Evolutionary conservation across 805 yeast genomes (phyloP), one percentile per base, ranked within the genome.

Genomic region (Myxozyma geophila): DNA sequence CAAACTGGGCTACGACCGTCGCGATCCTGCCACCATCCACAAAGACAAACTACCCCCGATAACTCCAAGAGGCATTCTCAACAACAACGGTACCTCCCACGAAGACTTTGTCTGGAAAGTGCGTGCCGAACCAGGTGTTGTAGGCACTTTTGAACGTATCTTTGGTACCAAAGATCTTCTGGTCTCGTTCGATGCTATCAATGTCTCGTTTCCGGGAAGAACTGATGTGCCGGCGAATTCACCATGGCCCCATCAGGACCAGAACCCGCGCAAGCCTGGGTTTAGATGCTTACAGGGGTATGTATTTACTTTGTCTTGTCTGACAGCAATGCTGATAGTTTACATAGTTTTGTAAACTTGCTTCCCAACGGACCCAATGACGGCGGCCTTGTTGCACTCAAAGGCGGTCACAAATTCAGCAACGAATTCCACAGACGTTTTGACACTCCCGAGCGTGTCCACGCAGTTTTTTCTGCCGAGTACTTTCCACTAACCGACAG

Each of bases 241-340:
- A n/a, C 62, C 65, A 7, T 62, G 65, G 65, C 59, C 61, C 13
- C 62, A 62, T 21, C 62, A 57, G 54, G 65, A 58, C 39, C 62
- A 62, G 55, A 48, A 58, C 43, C 65, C 62, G 9, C 8, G 9
- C 23, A 50, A 49, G 33, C 61, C 60, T 36, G 64, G 64, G 19
- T 57, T 61, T 37, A 43, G 61, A 37, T 61, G 64, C 39, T 39
- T 61, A 10, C 64, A 61, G 35, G 64, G 63, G 55, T 49, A 17
- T 5, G 60, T 49, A 13, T 23, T 12, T 12, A 12, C 17, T 48
- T 13, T 47, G 17, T 40, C 7, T n/a, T 13, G 8, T 19, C 37
- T 23, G 28, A 23, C n/a, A 19, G 12, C 39, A 17, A 7, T 23
- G 41, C 44, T 28, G 19, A 12, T 4, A 4, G 28, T 36, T 17